Base-by-base conservation (phyloP, 164 flowering plant genomes). In the Kingdonia uniflora region DNA sequence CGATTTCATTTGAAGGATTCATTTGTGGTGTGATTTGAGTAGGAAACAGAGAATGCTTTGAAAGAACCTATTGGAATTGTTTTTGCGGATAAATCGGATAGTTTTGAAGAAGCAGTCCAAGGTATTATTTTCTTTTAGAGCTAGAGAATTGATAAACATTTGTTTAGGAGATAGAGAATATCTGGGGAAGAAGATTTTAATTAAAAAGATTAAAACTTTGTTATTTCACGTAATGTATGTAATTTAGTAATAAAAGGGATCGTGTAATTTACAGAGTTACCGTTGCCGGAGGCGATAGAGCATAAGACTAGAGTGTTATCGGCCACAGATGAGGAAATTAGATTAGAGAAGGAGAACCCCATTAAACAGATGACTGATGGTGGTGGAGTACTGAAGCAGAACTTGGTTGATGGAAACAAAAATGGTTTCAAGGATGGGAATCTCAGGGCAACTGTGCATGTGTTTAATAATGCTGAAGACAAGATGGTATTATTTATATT, bases 41-140 rank as follows among this genome's bases (percentile, higher is more conserved):
- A 89, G 95, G 90, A 84, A 57, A 56, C 68, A 2, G 58, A 71
- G 2, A 49, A 65, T 20, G 23, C 44, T 11, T 54, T 80, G 38
- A 80, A 76, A 60, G 90, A 81, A 56, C 90, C 91, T 7, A 25
- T 68, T 23, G 76, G 91, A 17, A 20, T 68, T 6, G 71, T 85
- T 41, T 76, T 29, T 29, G 35, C 4, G 8, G 8, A 29, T 29
- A 29, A 29, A 29, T 29, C n/a, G n/a, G 44, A 41, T 41, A 41
- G 44, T 4, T 14, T 10, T 41, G 4, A 41, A 4, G 17, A 41
- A 16, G 4, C 17, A 10, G 12, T 16, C 11, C 12, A 14, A 10
- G 44, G 44, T 4, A 41, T 10, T 41, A 16, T 14, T 14, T 41
- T 14, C 11, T 16, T 11, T 10, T 3, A 29, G 35, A 29, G 35